A percentile compares a stretch with the other conserved stretches of the same genome.
phyloP scores from a whole-genome alignment of 352 stramenopile genomes.

The Phytophthora nicotianae region DNA sequence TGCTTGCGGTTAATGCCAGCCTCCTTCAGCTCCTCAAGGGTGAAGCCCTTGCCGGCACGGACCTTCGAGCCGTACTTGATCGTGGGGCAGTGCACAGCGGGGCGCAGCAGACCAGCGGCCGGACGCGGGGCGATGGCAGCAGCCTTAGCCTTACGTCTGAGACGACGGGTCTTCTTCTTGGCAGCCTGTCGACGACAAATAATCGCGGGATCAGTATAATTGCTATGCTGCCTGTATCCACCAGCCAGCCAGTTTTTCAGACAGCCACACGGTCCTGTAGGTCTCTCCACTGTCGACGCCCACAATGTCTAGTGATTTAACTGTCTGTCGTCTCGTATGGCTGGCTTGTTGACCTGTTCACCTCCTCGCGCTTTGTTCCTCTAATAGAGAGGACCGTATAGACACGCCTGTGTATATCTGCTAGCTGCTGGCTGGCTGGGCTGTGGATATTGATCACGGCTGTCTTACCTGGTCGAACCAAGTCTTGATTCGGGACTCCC shows the following conservation, averaged over 20 bases:
- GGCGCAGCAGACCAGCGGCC: constrained; percentile 94
- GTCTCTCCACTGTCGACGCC: neutral
- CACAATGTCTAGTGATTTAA: neutral
- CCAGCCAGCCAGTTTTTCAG: constrained; percentile 15
- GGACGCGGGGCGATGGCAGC: constrained; percentile 97
- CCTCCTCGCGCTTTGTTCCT: neutral
- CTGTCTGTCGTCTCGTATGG: constrained; percentile 5
- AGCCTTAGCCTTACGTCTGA: constrained; percentile 96
- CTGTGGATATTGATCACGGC: constrained; percentile 7
- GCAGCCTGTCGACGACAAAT: constrained; percentile 87
- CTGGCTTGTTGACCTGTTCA: constrained; percentile 15
- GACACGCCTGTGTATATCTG: neutral
- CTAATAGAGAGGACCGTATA: constrained; percentile 5
- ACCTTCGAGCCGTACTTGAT: constrained; percentile 99
- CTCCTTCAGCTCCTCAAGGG: constrained; percentile 98
- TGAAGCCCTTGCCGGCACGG: constrained; percentile 98
- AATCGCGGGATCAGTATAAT: constrained; percentile 35
- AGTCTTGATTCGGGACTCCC: constrained; percentile 96
- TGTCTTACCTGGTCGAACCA: constrained; percentile 94
- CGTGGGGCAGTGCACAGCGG: constrained; percentile 98
- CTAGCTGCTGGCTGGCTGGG: constrained; percentile 10
- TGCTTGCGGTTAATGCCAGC: constrained; percentile 96
- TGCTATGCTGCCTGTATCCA: neutral
- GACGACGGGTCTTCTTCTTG: constrained; percentile 97
- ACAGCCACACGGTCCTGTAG: neutral